Evolutionary conservation across 129 eudicot genomes (phyloP), one percentile per base, ranked within the genome.

Genomic region (Rutidosis leptorrhynchoides): DNA sequence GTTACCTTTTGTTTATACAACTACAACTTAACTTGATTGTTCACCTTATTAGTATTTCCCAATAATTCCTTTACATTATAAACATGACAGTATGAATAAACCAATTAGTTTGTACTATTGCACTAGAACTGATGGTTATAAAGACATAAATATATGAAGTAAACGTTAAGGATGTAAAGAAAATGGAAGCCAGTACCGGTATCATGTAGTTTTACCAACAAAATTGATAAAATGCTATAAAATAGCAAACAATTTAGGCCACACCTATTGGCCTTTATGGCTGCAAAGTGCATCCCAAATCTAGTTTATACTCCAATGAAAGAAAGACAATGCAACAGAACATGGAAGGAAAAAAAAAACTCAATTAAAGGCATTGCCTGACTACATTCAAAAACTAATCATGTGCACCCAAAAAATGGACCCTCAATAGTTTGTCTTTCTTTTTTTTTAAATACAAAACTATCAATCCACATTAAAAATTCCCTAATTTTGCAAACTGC

Each of bases 361-460:
- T 26, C 8, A 19, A 2, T 12, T 20, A 22, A 55, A 55, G 16
- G 52, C 12, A 54, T 56, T 65, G 62, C 53, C 45, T 57, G 40
- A 67, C 10, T 23, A 24, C 46, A 17, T 65, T 43, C 28, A 57
- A 53, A 22, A 57, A 57, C 46, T 28, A 55, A 29, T 43, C 72
- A 65, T 65, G 40, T 37, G 67, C 49, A 28, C 58, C 55, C 60
- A 16, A 74, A 65, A 74, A 30, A 21, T 54, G 53, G 37, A 22
- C 61, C 71, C 49, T 67, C 26, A 19, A 22, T 14, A 54, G 23
- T 17, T 1, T 28, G 4, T 28, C 3, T n/a, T n/a, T n/a, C n/a
- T n/a, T n/a, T 12, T 33, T 27, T 69, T 56, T 30, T 19, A 21
- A 1, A 22, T 23, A 58, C 35, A 35, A 20, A 56, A 45, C 29